Evolutionary conservation across 2,329 filamentous ascomycete species (phyloP).

Genomic region (Botrytis porri): DNA sequence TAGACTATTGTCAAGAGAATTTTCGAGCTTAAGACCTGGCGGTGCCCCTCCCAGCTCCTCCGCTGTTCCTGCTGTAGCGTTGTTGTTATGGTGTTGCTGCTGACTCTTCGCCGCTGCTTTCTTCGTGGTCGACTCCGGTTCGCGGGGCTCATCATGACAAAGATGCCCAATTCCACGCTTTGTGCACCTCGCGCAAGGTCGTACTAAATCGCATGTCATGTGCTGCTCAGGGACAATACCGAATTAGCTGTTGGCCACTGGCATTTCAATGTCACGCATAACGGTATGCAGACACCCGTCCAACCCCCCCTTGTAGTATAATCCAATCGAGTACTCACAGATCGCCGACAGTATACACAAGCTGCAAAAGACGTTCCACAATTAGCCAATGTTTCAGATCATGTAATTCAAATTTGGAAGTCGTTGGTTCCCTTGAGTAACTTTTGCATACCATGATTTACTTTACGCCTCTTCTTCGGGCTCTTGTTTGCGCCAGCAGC

Average conservation of each 20-base stretch:
- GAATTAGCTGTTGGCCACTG: constrained; percentile 38
- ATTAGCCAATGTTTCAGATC: constrained; percentile 37
- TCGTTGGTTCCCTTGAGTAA: constrained; percentile 24
- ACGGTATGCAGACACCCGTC: constrained; percentile 33
- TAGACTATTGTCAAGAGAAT: constrained; percentile 45
- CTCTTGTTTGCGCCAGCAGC: constrained; percentile 47
- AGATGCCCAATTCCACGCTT: constrained; percentile 98
- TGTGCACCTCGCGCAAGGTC: constrained; percentile 85
- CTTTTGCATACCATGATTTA: constrained; percentile 72
- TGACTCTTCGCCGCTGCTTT: constrained; percentile 64
- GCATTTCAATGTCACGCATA: constrained; percentile 37
- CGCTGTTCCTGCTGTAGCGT: constrained; percentile 46
- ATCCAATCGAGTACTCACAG: constrained; percentile 62
- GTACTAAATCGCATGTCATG: constrained; percentile 90
- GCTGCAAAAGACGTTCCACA: constrained; percentile 54
- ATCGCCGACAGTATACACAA: constrained; percentile 86
- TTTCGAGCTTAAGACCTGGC: constrained; percentile 48
- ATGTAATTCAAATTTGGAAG: constrained; percentile 25
- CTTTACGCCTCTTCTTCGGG: constrained; percentile 82
- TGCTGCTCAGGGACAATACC: constrained; percentile 54
- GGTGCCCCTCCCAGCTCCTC: constrained; percentile 57
- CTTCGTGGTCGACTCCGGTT: constrained; percentile 65
- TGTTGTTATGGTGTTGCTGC: constrained; percentile 49
- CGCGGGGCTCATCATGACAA: constrained; percentile 95
- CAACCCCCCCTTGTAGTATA: constrained; percentile 27